phyloP scores from a whole-genome alignment of 2,329 filamentous ascomycete genomes.

The Aureobasidium sp. region DNA sequence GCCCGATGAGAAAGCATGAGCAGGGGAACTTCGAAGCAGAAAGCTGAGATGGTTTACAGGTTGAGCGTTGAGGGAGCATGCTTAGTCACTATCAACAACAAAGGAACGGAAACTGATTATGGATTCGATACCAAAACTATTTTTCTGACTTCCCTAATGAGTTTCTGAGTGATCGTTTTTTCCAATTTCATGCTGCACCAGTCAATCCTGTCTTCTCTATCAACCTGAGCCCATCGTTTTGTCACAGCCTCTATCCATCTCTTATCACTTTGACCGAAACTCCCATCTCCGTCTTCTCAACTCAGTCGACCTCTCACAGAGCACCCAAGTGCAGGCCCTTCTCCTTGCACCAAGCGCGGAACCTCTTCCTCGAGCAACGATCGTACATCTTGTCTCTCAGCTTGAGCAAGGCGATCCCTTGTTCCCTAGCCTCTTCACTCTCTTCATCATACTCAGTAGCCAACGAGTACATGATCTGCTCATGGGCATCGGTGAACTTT shows the following conservation, averaged over 20 bases:
- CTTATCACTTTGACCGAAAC: background rate
- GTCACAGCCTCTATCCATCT: background rate
- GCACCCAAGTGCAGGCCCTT: background rate
- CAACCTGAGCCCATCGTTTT: background rate
- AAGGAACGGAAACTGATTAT: too few relatives aligned
- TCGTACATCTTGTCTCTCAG: background rate
- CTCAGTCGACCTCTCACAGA: background rate
- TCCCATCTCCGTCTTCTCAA: background rate
- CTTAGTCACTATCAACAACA: too few relatives aligned
- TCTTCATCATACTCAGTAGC: background rate
- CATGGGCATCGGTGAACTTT: background rate
- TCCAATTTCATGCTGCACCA: background rate
- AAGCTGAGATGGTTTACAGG: too few relatives aligned
- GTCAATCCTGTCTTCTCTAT: background rate
- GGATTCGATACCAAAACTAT: too few relatives aligned
- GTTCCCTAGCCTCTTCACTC: background rate
- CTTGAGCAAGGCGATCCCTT: background rate
- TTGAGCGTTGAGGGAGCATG: too few relatives aligned
- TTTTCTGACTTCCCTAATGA: too few relatives aligned
- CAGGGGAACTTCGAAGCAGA: too few relatives aligned
- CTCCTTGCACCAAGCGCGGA: background rate
- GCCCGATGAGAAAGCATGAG: too few relatives aligned
- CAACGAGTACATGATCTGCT: background rate
- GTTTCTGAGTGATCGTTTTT: background rate
- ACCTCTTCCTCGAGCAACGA: background rate